Evolutionary conservation across 208 protist species (phyloP).

Genomic region (Naegleria gruberi): DNA sequence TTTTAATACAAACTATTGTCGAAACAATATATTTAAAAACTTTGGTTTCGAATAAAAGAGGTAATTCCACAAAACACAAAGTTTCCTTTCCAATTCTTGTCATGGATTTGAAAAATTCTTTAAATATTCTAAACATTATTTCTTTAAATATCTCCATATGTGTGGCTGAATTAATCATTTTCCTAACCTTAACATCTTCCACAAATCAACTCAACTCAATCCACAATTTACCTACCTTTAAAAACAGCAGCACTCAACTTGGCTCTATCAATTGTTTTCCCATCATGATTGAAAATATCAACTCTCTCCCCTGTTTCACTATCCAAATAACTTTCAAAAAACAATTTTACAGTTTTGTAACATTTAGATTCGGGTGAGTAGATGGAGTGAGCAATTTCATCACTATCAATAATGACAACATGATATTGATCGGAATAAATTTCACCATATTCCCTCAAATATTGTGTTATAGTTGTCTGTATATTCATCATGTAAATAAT

Average conservation of each 20-base stretch:
- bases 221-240: not conserved
- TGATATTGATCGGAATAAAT: not conserved
- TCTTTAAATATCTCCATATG: not conserved
- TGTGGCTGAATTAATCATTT: not conserved
- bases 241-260: not conserved
- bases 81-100: not conserved
- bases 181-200: not conserved
- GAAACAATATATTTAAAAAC: not conserved
- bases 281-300: not conserved
- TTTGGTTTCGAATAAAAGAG: not conserved
- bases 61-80: not conserved
- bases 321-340: not conserved
- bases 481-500: not conserved
- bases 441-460: not conserved
- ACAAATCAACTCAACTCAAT: too few relatives aligned
- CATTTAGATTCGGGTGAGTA: not conserved
- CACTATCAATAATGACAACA: not conserved
- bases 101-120: not conserved
- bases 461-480: not conserved
- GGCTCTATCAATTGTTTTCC: not conserved
- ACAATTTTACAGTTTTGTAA: not conserved
- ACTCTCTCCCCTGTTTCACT: not conserved
- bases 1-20: not conserved
- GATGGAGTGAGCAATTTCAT: not conserved
- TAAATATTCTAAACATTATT: not conserved